A percentile compares a stretch with the other conserved stretches of the same genome.
These are phyloP conservation scores for Leccinum pellstonianum DNA, from an alignment of 768 basidiomycete species.

Conservation along the genomic window DNA sequence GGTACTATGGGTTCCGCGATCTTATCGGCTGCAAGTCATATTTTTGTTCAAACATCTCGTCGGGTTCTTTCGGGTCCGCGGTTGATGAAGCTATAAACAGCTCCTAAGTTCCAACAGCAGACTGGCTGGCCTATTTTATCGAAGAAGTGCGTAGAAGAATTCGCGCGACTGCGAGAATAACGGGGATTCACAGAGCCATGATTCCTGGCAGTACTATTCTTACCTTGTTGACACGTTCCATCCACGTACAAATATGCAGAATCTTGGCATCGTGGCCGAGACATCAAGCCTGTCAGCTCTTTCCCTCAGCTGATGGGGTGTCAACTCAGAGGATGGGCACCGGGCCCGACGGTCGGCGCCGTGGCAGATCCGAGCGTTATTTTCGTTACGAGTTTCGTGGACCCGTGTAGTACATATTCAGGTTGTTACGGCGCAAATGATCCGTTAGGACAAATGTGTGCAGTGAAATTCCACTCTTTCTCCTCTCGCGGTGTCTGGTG, in stretches of 20 bases:
- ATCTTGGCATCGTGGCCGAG: not conserved
- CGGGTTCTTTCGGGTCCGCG: not conserved
- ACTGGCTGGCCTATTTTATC: not conserved
- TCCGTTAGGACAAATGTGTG: conserved; percentile 7
- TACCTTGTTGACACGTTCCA: not conserved
- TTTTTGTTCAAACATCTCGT: not conserved
- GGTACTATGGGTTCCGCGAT: not conserved
- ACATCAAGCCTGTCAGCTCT: not conserved
- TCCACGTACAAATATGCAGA: not conserved
- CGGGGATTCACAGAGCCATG: not conserved
- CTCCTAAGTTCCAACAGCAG: not conserved
- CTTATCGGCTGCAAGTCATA: not conserved
- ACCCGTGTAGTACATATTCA: not conserved
- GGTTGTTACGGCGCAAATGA: conserved; percentile 4
- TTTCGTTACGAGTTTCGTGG: conserved; percentile 1
- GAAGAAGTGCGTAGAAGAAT: not conserved
- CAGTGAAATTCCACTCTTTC: conserved; percentile 17
- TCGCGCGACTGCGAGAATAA: not conserved
- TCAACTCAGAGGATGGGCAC: not conserved
- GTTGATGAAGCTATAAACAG: not conserved
- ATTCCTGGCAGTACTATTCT: conserved; percentile 4
- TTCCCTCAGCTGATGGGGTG: not conserved
- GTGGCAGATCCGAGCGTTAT: not conserved
- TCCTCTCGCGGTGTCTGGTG: conserved; percentile 17
- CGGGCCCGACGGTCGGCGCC: conserved; percentile 17